Base-by-base conservation (phyloP, 495 filamentous ascomycete genomes). In the Xylona heveae region DNA sequence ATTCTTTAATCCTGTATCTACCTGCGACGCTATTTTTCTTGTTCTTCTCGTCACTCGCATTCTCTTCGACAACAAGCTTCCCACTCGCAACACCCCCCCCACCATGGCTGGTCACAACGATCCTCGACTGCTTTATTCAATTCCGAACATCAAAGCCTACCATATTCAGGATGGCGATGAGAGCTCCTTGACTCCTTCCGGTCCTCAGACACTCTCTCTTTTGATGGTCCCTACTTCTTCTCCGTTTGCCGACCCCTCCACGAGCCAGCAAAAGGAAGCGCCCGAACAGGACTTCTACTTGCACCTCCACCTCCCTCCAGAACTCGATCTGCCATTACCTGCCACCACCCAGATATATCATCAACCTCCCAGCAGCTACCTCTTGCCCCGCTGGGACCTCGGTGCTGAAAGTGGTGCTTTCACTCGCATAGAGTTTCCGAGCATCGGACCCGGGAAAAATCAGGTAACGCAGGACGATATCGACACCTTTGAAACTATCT, bases 341-440 rank as follows among this genome's bases (percentile, higher is more conserved):
- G 83, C 83, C 14, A 91, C 81, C 0, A 92, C 83, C 4, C 83
- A 94, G 48, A 85, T 94, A 45, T 94, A 83, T 52, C 81, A 91
- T 46, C 78, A 92, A 53, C 79, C 79, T 5, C 83, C 82, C 2
- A 65, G 61, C 30, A 81, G 74, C 57, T 94, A 94, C 49, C 58
- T 94, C 22, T 90, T 94, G 36, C 83, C 83, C 5, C 71, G 83
- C 38, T 91, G 82, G 83, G 83, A 92, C 42, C 54, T 91, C 14
- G 81, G 80, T 10, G 78, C 74, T 3, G 79, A 85, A 16, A 73
- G 68, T 38, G 81, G 80, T 36, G 80, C 81, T 6, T 94, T 94
- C 44, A 91, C 83, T 19, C 64, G 78, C 19, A 80, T 94, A 41
- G 75, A 90, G 48, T 91, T 94, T 38, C 83, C 83, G 1, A 47